A percentile compares a stretch with the other conserved stretches of the same genome.
phyloP scores from a whole-genome alignment of 2,329 filamentous ascomycete genomes.

The Fusarium sp. region DNA sequence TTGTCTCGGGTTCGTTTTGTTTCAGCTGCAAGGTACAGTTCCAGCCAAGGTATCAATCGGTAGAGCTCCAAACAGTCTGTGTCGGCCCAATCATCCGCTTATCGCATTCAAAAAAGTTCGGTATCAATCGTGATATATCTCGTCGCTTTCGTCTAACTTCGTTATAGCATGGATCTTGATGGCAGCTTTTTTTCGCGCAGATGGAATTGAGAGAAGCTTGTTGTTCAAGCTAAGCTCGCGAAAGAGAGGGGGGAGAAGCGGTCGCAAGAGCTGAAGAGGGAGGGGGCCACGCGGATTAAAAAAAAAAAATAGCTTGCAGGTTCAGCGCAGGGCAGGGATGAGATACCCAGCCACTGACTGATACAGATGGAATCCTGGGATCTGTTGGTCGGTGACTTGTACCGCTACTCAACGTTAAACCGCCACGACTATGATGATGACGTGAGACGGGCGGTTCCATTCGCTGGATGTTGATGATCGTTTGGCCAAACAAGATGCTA shows the following conservation, averaged over 20 bases:
- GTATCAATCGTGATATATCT: conserved; percentile 16
- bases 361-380: conserved; percentile 13
- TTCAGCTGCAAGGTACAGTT: conserved; percentile 35
- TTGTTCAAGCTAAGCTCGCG: conserved; percentile 12
- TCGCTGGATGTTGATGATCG: conserved; percentile 28
- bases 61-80: conserved; percentile 5
- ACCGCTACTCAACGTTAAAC: conserved; percentile 5
- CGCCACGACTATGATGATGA: conserved; percentile 45
- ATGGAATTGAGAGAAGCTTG: conserved; percentile 11
- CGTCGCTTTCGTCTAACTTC: neutral
- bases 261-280: conserved; percentile 4
- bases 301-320: conserved; percentile 14
- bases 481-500: conserved; percentile 13
- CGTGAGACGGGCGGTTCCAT: conserved; percentile 43
- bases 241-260: conserved; percentile 3
- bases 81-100: conserved; percentile 3
- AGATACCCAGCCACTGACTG: conserved; percentile 16
- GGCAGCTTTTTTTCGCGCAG: neutral
- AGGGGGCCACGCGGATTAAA: conserved; percentile 13
- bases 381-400: neutral
- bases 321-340: conserved; percentile 6
- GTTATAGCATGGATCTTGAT: neutral
- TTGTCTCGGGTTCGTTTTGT: conserved; percentile 22
- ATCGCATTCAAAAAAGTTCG: neutral
- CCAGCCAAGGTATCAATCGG: conserved; percentile 11